A percentile compares a stretch with the other conserved stretches of the same genome.
Conservation (phyloP, 2,329 filamentous ascomycete species). For the Fusarium sp. region DNA sequence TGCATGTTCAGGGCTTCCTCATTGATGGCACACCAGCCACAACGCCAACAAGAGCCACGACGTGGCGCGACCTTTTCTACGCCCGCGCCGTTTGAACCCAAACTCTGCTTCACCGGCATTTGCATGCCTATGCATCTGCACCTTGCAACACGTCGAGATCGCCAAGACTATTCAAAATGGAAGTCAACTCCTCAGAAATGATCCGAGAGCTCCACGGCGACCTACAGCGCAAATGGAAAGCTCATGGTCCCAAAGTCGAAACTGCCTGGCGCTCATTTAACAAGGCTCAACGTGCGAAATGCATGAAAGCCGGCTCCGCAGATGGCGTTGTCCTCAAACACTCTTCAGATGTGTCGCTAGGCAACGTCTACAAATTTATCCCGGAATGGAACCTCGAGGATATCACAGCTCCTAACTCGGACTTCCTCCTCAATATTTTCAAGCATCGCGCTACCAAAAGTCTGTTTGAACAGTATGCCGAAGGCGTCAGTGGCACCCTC, state of each 20-base stretch:
- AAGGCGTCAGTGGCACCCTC: no score
- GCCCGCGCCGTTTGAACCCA: not conserved
- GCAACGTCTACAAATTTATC: slow-evolving; percentile 49
- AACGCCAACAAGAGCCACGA: rapidly evolving
- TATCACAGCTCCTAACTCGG: slow-evolving; percentile 45
- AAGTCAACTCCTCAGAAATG: not conserved
- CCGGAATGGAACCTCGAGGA: slow-evolving; percentile 57
- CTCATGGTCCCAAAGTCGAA: slow-evolving; percentile 47
- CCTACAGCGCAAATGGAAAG: not conserved
- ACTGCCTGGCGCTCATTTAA: slow-evolving; percentile 51
- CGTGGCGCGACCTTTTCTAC: not conserved
- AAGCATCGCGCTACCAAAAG: slow-evolving; percentile 44
- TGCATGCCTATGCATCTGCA: not conserved
- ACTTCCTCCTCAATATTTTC: slow-evolving; percentile 50
- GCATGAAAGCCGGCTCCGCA: slow-evolving; percentile 44
- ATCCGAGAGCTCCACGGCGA: not conserved
- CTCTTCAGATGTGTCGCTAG: slow-evolving; percentile 45
- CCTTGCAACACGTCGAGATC: not conserved
- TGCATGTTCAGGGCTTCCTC: no score
- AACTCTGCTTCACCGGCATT: not conserved
- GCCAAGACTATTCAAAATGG: not conserved
- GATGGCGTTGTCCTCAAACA: no score
- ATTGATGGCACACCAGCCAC: not conserved
- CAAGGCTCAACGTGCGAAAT: slow-evolving; percentile 44
- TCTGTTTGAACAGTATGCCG: no score